Conservation (phyloP, 495 filamentous ascomycete species). For the Neurospora discreta region DNA sequence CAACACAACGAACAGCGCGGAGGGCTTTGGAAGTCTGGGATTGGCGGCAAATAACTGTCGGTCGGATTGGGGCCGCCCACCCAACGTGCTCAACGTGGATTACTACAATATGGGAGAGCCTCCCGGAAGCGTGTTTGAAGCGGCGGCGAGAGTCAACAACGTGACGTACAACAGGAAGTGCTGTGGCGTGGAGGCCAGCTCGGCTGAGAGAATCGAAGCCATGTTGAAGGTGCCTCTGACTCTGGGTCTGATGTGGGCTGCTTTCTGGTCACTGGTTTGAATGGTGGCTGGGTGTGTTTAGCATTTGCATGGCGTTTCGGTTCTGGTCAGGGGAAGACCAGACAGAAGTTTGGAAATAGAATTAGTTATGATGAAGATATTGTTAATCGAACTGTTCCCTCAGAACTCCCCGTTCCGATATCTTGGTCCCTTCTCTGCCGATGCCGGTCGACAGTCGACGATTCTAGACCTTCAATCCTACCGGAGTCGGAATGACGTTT, state of each 20-base stretch:
- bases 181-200: slow-evolving; percentile 44
- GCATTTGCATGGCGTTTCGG: not conserved
- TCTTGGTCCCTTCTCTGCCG: not conserved
- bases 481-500: slow-evolving; percentile 6
- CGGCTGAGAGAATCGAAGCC: slow-evolving; percentile 7
- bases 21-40: slow-evolving; percentile 60
- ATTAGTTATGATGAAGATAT: not conserved
- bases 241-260: slow-evolving; percentile 4
- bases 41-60: slow-evolving; percentile 56
- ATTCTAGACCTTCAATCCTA: not conserved
- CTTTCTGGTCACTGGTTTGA: slow-evolving; percentile 1
- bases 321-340: not conserved
- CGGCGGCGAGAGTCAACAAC: slow-evolving; percentile 75
- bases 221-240: slow-evolving; percentile 3
- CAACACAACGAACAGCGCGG: slow-evolving; percentile 57
- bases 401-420: not conserved
- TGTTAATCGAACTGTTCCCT: not conserved
- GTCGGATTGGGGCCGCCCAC: slow-evolving; percentile 55
- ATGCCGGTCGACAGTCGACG: not conserved
- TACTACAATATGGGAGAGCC: slow-evolving; percentile 66
- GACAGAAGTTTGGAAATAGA: not conserved
- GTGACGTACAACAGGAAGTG: slow-evolving; percentile 68
- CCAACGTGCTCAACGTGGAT: slow-evolving; percentile 84
- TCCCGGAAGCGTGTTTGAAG: slow-evolving; percentile 78
- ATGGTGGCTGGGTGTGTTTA: not conserved